phyloP scores from a whole-genome alignment of 257 asterid genomes.

The Eucommia ulmoides region DNA sequence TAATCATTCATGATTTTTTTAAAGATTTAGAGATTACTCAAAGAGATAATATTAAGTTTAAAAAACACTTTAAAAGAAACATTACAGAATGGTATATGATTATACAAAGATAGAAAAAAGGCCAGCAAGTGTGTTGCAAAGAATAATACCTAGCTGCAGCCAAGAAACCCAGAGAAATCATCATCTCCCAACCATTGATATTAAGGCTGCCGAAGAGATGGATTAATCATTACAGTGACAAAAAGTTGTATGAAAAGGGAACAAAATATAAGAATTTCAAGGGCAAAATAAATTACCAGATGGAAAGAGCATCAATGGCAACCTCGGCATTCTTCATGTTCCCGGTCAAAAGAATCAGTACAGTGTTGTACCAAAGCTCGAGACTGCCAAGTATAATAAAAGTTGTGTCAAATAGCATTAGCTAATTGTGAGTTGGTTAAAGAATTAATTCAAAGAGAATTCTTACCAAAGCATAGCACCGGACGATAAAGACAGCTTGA shows the following conservation, averaged over 20 bases:
- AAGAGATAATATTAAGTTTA: too few relatives aligned
- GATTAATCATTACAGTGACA: not conserved
- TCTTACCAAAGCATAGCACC: constrained; percentile 72
- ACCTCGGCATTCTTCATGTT: constrained; percentile 51
- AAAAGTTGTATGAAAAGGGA: not conserved
- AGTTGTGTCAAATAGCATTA: not conserved
- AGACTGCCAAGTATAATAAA: constrained; percentile 23
- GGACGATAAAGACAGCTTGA: constrained; percentile 64
- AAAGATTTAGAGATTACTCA: too few relatives aligned
- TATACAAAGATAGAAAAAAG: not conserved
- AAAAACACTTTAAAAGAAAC: not conserved
- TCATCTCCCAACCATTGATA: constrained; percentile 73
- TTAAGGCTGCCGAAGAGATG: constrained; percentile 33
- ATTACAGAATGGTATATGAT: not conserved
- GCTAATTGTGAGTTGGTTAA: not conserved
- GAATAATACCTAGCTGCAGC: constrained; percentile 51
- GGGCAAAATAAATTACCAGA: constrained; percentile 32
- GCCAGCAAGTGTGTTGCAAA: not conserved
- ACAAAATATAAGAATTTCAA: not conserved
- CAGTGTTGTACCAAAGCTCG: constrained; percentile 65
- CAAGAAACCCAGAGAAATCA: constrained; percentile 62
- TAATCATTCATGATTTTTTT: too few relatives aligned
- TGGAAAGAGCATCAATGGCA: constrained; percentile 56
- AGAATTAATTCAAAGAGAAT: too few relatives aligned
- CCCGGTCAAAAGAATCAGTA: constrained; percentile 57